Percentiles rank a stretch among this genome's conserved stretches.
Conservation (phyloP, 371 early-diverging fungal species). For the Circinella minor region DNA sequence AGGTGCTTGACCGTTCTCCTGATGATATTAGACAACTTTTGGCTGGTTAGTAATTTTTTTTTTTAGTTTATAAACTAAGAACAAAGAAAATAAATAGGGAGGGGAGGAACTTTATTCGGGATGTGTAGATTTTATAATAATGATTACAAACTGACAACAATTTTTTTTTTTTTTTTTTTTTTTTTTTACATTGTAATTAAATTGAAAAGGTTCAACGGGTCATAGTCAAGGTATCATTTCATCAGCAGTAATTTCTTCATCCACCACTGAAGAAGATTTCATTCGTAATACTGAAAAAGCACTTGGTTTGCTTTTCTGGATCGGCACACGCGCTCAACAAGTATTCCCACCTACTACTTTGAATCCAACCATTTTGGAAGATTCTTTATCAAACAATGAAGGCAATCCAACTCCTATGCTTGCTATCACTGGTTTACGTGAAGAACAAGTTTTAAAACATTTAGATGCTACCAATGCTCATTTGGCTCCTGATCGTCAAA, state of each 20-base stretch:
- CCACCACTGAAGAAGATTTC: conserved; percentile 84
- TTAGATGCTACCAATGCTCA: conserved; percentile 87
- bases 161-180: no score
- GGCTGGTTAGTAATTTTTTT: conserved; percentile 49
- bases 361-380: conserved; percentile 86
- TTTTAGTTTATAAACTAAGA: neutral
- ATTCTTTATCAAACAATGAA: conserved; percentile 88
- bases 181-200: no score
- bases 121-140: no score
- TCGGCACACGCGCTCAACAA: conserved; percentile 88
- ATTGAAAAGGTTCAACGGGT: conserved; percentile 89
- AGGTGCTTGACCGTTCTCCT: conserved; percentile 54
- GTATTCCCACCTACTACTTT: conserved; percentile 89
- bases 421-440: conserved; percentile 79
- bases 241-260: conserved; percentile 87
- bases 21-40: conserved; percentile 46
- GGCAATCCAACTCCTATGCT: conserved; percentile 96
- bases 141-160: neutral
- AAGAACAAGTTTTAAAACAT: conserved; percentile 77
- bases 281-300: conserved; percentile 84
- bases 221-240: conserved; percentile 95
- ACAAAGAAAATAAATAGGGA: no score
- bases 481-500: conserved; percentile 79
- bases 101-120: no score
- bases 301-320: conserved; percentile 88